phyloP scores from a whole-genome alignment of 352 stramenopile genomes.

The Pythium pyrilobum region DNA sequence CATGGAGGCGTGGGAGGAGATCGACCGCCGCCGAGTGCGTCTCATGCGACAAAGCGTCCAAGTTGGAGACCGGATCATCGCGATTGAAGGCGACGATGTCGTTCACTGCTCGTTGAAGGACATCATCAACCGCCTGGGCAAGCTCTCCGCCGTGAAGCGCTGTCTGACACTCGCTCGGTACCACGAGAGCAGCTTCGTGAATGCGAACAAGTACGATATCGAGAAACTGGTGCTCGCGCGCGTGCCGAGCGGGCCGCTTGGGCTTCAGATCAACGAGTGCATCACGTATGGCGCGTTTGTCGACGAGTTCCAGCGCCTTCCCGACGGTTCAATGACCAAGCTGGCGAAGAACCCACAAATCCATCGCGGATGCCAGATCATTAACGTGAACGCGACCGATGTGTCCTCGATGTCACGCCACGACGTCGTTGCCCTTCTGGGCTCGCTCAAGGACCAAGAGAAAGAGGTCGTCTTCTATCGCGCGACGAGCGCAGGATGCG shows the following conservation, averaged over 20 bases:
- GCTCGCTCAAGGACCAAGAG: slow-evolving; percentile 31
- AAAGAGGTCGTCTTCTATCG: slow-evolving; percentile 60
- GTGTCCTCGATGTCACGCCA: slow-evolving; percentile 34
- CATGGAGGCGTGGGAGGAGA: slow-evolving; percentile 25
- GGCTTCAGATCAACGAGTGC: slow-evolving; percentile 37
- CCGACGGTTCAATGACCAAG: slow-evolving; percentile 31
- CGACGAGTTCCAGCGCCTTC: slow-evolving; percentile 38
- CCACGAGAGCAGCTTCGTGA: slow-evolving; percentile 19
- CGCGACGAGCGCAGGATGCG: slow-evolving; percentile 19
- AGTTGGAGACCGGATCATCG: slow-evolving; percentile 44
- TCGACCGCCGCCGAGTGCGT: slow-evolving; percentile 27
- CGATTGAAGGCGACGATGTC: slow-evolving; percentile 42
- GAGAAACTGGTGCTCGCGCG: slow-evolving; percentile 45
- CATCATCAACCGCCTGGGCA: slow-evolving; percentile 37
- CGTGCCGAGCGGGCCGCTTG: slow-evolving; percentile 38
- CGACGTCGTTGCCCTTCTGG: slow-evolving; percentile 30
- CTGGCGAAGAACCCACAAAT: slow-evolving; percentile 29
- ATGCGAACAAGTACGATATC: slow-evolving; percentile 32
- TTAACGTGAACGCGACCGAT: slow-evolving; percentile 47
- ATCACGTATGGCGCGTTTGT: slow-evolving; percentile 40
- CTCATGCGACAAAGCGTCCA: slow-evolving; percentile 28
- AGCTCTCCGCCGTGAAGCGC: slow-evolving; percentile 31
- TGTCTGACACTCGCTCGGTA: slow-evolving; percentile 51
- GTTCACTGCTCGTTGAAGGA: slow-evolving; percentile 36
- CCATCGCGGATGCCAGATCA: slow-evolving; percentile 48